Base-by-base conservation (phyloP, 2,329 filamentous ascomycete genomes). In the Colletotrichum orchidophilum region DNA sequence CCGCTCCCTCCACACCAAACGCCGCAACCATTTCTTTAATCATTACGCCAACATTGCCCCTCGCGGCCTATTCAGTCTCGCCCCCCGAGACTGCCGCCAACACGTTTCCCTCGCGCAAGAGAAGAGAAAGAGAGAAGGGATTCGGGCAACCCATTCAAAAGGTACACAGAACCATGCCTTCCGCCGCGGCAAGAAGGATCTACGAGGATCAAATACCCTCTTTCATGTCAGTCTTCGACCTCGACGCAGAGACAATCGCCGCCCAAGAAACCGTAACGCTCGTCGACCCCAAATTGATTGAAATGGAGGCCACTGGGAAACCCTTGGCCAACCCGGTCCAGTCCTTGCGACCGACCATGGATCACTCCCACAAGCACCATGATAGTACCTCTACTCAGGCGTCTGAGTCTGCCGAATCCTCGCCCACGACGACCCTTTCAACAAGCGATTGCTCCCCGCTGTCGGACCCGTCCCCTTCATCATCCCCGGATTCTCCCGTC, bases 381-480 rank as follows among this genome's bases (percentile, higher is more conserved):
- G 89, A 94, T 78, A 94, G 92, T 83, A 92, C 90, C n/a, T 95
- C 92, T 8, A 94, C 93, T 3, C 92, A 93, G 73, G 88, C 88
- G 65, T 94, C 93, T 18, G 94, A 94, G 74, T 98, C 96, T 1
- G 94, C 94, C 52, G 95, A 97, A 78, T 97, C 96, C 26, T 98
- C 96, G 9, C 96, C 96, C 1, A 98, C 96, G 8, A 98, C 95
- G 3, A 97, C 96, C 2, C 89, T 96, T 60, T 97, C 95, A 6
- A 97, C 94, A 24, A 94, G 96, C 74, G 96, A 97, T 82, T 97
- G 95, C 5, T 96, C 94, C 9, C 94, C 94, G 33, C 87, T 96
- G 59, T 95, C 95, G 33, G 96, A 98, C 76, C 92, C 94, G 8
- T 98, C 96, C 5, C 95, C 96, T 3, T 96, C 93, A 63, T 94